A percentile compares a stretch with the other conserved stretches of the same genome.
Evolutionary conservation across 1,139 yeast genomes (phyloP).

Genomic region (Lodderomyces theae): DNA sequence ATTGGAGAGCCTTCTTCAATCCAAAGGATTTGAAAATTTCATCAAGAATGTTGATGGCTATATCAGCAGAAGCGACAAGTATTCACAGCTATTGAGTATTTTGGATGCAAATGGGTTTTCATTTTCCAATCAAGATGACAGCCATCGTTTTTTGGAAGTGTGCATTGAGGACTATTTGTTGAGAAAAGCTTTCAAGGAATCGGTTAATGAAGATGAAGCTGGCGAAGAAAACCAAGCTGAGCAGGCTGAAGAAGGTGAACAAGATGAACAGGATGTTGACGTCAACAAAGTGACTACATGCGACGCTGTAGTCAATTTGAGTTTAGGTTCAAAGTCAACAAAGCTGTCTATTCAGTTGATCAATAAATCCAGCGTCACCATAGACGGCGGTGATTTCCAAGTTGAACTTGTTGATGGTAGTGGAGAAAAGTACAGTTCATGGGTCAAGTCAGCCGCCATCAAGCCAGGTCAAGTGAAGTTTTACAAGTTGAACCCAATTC

Average conservation of each 20-base stretch:
- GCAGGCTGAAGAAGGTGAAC: no score
- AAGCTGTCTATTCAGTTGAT: constrained; percentile 19
- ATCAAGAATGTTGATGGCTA: constrained; percentile 21
- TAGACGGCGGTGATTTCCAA: constrained; percentile 31
- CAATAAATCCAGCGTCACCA: constrained; percentile 23
- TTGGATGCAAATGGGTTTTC: constrained; percentile 13
- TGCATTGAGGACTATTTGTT: neutral
- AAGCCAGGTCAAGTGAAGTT: constrained; percentile 29
- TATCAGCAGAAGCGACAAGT: constrained; percentile 26
- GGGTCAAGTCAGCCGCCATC: constrained; percentile 29
- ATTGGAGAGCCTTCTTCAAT: constrained; percentile 20
- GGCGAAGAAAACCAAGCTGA: no score
- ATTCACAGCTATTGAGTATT: constrained; percentile 20
- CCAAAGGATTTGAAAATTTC: constrained; percentile 22
- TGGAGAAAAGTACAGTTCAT: constrained; percentile 17
- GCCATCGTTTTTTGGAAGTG: neutral
- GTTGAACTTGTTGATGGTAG: constrained; percentile 23
- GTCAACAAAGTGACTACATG: neutral
- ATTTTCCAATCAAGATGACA: constrained; percentile 12
- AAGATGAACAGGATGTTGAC: no score
- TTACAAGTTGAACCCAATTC: constrained; percentile 25
- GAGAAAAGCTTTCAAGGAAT: neutral
- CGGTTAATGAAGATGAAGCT: neutral
- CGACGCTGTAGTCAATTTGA: neutral
- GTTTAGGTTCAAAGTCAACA: neutral